A percentile compares a stretch with the other conserved stretches of the same genome.
phyloP scores from a whole-genome alignment of 2,329 filamentous ascomycete species.

The Fusarium sp. region DNA sequence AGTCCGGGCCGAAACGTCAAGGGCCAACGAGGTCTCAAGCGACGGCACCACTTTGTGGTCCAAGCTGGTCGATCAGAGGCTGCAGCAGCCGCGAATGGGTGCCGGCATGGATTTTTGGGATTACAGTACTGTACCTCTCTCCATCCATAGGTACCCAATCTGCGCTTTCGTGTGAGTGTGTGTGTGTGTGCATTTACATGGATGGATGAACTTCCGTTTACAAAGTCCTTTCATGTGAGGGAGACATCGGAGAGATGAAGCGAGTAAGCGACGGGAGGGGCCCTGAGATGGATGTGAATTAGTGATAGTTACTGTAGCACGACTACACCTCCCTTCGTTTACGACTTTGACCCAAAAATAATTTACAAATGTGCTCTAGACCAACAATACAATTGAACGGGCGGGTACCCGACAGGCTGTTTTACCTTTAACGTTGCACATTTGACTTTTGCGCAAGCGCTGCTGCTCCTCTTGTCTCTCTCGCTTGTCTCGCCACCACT shows the following conservation, averaged over 20 bases:
- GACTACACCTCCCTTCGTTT: not conserved
- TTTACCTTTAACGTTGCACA: constrained; percentile 7
- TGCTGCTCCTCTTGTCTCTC: not conserved
- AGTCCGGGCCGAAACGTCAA: constrained; percentile 46
- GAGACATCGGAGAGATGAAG: constrained; percentile 9
- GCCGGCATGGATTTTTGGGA: not conserved
- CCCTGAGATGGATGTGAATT: not conserved
- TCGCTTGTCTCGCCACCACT: constrained; percentile 13
- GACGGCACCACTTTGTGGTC: constrained; percentile 2
- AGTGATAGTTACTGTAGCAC: not conserved
- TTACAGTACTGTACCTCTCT: not conserved
- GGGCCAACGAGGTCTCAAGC: constrained; percentile 10
- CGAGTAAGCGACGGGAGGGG: constrained; percentile 16
- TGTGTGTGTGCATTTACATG: not conserved
- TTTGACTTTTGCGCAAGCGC: not conserved
- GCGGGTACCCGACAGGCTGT: constrained; percentile 11
- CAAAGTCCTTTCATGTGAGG: constrained; percentile 7
- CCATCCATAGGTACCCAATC: not conserved
- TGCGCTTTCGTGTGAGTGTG: not conserved
- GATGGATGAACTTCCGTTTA: not conserved
- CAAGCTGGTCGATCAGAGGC: constrained; percentile 4
- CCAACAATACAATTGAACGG: not conserved
- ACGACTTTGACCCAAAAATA: constrained; percentile 9
- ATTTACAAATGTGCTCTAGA: not conserved
- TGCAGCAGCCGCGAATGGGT: constrained; percentile 1